Base-by-base conservation (phyloP, 129 eudicot genomes). In the Cynara cardunculus region DNA sequence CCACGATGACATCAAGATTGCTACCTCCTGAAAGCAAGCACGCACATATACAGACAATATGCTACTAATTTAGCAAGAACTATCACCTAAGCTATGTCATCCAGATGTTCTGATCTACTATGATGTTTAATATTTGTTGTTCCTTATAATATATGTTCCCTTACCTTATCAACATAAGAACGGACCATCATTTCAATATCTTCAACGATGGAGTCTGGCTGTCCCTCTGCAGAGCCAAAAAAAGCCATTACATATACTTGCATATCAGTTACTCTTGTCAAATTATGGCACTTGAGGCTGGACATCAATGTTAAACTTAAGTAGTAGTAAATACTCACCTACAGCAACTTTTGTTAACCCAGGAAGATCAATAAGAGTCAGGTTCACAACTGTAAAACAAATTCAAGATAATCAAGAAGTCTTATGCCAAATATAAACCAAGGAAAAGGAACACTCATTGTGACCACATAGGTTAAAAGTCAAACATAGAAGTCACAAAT, bases 311-410 rank as follows among this genome's bases (percentile, higher is more conserved):
- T 28, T 77, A 39, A 82, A 76, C 68, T 46, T 59, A 83, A 77
- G 66, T 64, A 73, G 37, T 64, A 76, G 49, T 80, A 56, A 80
- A 81, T 82, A 78, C 92, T 96, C 87, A 96, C 99, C 97, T 80
- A 96, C 99, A 75, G 99, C 99, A 84, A 96, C 97, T 87, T 96
- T 96, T 62, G 99, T 96, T 88, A 96, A 61, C 68, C 99, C 99
- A 72, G 99, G 99, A 91, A 96, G 99, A 89, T 96, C 99, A 37
- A 96, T 92, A 69, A 96, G 94, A 73, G 99, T 96, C 85, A 96
- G 92, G 84, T 96, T 92, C 77, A 96, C 99, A 84, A 96, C 99
- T 96, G 97, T 73, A 88, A 79, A 79, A 81, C 69, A 79, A 86
- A 85, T 25, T 44, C 39, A 74, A 78, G 34, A 76, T 37, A 70